Conservation (phyloP, 2,329 filamentous ascomycete species). For the Neonectria hederae region DNA sequence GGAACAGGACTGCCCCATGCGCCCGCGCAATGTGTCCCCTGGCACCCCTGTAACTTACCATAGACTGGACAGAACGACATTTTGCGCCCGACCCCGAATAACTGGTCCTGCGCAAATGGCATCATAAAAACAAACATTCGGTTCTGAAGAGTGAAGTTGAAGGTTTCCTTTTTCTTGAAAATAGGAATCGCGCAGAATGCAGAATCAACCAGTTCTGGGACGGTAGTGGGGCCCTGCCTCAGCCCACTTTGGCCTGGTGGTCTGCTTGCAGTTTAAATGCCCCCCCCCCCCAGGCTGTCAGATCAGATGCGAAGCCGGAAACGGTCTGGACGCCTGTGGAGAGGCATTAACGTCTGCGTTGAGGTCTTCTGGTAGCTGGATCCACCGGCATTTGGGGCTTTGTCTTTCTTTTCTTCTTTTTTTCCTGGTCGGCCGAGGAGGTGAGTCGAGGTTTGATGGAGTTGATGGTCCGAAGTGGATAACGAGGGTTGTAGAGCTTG, state of each 20-base stretch:
- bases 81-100: slow-evolving; percentile 23
- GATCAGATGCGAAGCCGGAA: neutral
- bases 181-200: neutral
- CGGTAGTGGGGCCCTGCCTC: neutral
- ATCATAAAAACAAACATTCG: neutral
- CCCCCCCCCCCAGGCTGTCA: neutral
- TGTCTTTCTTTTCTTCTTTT: neutral
- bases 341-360: slow-evolving; percentile 1
- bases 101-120: slow-evolving; percentile 3
- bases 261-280: neutral
- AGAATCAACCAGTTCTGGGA: too few species aligned
- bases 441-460: neutral
- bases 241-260: neutral
- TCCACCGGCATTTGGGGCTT: neutral
- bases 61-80: slow-evolving; percentile 14
- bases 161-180: neutral
- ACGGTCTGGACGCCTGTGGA: neutral
- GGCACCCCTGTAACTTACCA: neutral
- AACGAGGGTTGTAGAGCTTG: neutral
- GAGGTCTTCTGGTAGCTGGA: slow-evolving; percentile 16
- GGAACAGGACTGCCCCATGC: neutral
- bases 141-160: neutral
- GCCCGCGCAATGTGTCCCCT: too few species aligned
- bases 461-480: neutral
- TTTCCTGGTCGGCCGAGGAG: neutral